phyloP scores from a whole-genome alignment of 345 rosid genomes.

The Eucalyptus rudis region DNA sequence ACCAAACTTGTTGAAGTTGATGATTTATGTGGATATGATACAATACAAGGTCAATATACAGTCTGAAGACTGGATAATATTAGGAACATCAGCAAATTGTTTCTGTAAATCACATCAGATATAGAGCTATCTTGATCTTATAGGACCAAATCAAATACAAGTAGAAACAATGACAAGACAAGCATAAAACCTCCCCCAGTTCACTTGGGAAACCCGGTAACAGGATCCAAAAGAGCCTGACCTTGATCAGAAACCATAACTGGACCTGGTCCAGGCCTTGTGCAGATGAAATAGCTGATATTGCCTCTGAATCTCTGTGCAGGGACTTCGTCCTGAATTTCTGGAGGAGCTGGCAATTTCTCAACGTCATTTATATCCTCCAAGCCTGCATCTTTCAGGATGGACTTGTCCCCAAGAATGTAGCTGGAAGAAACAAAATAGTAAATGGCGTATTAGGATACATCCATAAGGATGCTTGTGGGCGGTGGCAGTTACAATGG shows the following conservation, averaged over 20 bases:
- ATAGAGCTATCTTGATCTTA: not conserved
- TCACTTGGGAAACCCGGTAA: slow-evolving; percentile 64
- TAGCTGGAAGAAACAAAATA: slow-evolving; percentile 25
- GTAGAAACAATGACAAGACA: slow-evolving; percentile 28
- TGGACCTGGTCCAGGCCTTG: slow-evolving; percentile 82
- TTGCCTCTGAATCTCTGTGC: slow-evolving; percentile 55
- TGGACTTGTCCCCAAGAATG: slow-evolving; percentile 66
- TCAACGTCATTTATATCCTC: slow-evolving; percentile 42
- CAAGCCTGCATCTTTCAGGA: slow-evolving; percentile 74
- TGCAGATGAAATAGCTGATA: slow-evolving; percentile 80
- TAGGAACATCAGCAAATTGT: not conserved
- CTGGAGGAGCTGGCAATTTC: slow-evolving; percentile 46
- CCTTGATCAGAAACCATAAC: slow-evolving; percentile 48
- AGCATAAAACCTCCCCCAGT: not conserved
- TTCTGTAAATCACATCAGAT: not conserved
- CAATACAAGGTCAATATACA: not conserved
- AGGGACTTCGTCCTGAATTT: slow-evolving; percentile 24
- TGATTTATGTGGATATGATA: not conserved
- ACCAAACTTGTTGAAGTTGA: not conserved
- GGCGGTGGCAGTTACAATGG: not conserved
- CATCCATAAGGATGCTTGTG: not conserved
- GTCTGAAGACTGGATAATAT: not conserved
- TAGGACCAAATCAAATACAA: not conserved
- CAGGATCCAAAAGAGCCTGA: slow-evolving; percentile 50
- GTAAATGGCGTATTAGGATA: not conserved